Evolutionary conservation across 345 rosid genomes (phyloP).

Genomic region (Syzygium aromaticum): DNA sequence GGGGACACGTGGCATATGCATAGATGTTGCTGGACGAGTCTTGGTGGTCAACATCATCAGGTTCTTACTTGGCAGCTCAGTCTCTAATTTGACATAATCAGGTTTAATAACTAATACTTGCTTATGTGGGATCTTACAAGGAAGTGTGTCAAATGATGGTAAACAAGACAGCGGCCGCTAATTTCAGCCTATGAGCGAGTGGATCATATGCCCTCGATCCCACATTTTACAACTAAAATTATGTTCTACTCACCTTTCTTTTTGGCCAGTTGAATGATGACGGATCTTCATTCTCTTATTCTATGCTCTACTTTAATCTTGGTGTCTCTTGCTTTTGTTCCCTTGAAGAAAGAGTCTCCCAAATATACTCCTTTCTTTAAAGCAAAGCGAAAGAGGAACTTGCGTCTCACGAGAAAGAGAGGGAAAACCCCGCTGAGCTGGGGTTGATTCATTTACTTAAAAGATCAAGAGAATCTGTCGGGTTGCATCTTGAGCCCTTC

Average conservation of each 20-base stretch:
- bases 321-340: conserved; percentile 13
- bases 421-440: background rate
- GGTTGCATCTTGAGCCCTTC: background rate
- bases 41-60: conserved; percentile 8
- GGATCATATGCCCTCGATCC: background rate
- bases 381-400: conserved; percentile 14
- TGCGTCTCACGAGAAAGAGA: background rate
- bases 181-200: background rate
- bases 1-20: background rate
- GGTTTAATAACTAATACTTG: background rate
- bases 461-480: background rate
- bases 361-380: conserved; percentile 32
- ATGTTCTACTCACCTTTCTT: background rate
- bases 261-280: background rate
- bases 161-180: background rate
- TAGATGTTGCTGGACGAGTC: background rate
- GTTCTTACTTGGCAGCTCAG: background rate
- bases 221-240: background rate
- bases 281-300: background rate
- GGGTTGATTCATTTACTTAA: background rate
- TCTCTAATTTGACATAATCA: background rate
- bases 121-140: conserved; percentile 6
- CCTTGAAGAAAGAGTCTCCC: conserved; percentile 36
- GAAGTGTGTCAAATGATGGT: conserved; percentile 14
- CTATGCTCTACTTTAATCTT: conserved; percentile 4